Evolutionary conservation across 257 asterid species (phyloP).

Genomic region (Verbascum thapsus): DNA sequence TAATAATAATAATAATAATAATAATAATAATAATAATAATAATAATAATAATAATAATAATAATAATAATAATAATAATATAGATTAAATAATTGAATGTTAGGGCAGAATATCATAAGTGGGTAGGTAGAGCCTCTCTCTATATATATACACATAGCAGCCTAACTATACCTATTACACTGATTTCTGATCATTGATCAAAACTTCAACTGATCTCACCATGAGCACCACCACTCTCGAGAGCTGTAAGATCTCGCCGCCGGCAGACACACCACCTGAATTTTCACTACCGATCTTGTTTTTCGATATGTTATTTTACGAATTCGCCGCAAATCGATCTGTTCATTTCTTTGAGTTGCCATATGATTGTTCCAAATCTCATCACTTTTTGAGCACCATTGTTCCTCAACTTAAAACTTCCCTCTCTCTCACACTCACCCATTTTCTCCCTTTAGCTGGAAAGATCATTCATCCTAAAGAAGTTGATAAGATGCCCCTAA

Average conservation of each 20-base stretch:
- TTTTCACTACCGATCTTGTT: slow-evolving; percentile 23
- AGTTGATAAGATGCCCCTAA: slow-evolving; percentile 1
- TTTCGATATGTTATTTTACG: slow-evolving; percentile 20
- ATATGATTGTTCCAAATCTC: slow-evolving; percentile 16
- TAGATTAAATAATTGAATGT: too few relatives aligned
- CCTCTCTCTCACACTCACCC: slow-evolving; percentile 24
- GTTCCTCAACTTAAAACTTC: slow-evolving; percentile 30
- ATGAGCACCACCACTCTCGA: slow-evolving; percentile 2
- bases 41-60: too few relatives aligned
- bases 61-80: too few relatives aligned
- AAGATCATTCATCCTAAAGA: slow-evolving; percentile 25
- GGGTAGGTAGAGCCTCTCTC: too few relatives aligned
- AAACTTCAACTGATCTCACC: too few relatives aligned
- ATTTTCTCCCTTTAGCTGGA: slow-evolving; percentile 37
- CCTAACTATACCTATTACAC: too few relatives aligned
- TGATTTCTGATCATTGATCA: too few relatives aligned
- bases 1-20: too few relatives aligned
- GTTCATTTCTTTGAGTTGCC: slow-evolving; percentile 33
- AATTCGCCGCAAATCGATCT: slow-evolving; percentile 1
- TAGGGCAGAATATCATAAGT: too few relatives aligned
- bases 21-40: too few relatives aligned
- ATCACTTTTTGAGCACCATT: slow-evolving; percentile 23
- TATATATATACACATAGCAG: too few relatives aligned
- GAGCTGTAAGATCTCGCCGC: slow-evolving; percentile 9
- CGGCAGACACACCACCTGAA: slow-evolving; percentile 10